These are phyloP conservation scores for Boechera retrofracta DNA, from an alignment of 345 rosid genomes.

Conservation along the genomic window DNA sequence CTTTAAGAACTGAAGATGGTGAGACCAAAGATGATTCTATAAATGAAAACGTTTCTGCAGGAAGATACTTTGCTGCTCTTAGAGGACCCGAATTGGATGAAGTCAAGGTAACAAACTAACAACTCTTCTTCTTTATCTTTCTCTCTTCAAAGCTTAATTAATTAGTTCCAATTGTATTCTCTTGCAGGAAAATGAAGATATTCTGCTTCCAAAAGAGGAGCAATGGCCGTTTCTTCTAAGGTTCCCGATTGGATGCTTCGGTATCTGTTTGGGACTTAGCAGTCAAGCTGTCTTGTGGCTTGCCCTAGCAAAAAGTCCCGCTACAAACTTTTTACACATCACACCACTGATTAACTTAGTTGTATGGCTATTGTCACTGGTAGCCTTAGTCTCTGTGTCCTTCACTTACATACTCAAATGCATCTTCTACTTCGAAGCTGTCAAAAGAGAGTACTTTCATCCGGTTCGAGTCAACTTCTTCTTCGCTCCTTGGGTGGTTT, in stretches of 20 bases:
- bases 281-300: conserved; percentile 93
- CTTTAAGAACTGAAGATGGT: conserved; percentile 47
- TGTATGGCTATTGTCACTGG: conserved; percentile 71
- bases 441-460: conserved; percentile 86
- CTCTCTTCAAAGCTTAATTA: conserved; percentile 14
- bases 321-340: conserved; percentile 71
- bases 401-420: conserved; percentile 81
- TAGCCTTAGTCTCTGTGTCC: conserved; percentile 62
- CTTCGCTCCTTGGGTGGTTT: conserved; percentile 97
- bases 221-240: conserved; percentile 93
- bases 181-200: conserved; percentile 81
- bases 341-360: conserved; percentile 67
- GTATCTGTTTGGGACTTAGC: conserved; percentile 90
- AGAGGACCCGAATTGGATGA: conserved; percentile 93
- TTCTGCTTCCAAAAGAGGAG: conserved; percentile 89
- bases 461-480: conserved; percentile 90
- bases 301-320: conserved; percentile 73
- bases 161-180: conserved; percentile 8
- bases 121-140: not conserved
- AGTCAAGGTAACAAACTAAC: conserved; percentile 73
- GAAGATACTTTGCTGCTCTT: conserved; percentile 97
- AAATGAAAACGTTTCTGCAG: conserved; percentile 78
- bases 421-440: conserved; percentile 92
- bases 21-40: conserved; percentile 59
- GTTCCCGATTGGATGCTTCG: conserved; percentile 87